Evolutionary conservation across 352 stramenopile genomes (phyloP).

Genomic region (Phytophthora chlamydospora): DNA sequence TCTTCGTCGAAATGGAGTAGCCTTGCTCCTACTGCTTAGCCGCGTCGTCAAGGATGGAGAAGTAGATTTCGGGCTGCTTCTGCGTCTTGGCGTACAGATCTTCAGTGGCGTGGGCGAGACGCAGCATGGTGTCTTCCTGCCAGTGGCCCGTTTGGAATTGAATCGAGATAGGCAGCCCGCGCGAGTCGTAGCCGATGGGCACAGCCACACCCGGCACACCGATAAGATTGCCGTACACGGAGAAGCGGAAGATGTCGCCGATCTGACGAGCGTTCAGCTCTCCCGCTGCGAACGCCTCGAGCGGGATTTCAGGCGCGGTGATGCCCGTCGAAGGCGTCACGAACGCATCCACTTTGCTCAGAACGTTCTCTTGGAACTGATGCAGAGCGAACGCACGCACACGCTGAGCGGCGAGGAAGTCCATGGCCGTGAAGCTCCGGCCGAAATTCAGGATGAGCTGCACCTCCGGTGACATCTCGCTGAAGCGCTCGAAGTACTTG

Average conservation of each 20-base stretch:
- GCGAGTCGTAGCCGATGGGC: slow-evolving; percentile 70
- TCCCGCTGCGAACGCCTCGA: slow-evolving; percentile 47
- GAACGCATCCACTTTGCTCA: slow-evolving; percentile 90
- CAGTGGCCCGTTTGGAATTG: slow-evolving; percentile 83
- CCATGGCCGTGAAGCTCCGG: slow-evolving; percentile 65
- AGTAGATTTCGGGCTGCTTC: slow-evolving; percentile 66
- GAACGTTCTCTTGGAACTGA: slow-evolving; percentile 74
- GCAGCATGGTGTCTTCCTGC: slow-evolving; percentile 74
- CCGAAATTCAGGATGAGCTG: slow-evolving; percentile 77
- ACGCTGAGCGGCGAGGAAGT: slow-evolving; percentile 88
- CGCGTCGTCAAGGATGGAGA: slow-evolving; percentile 65
- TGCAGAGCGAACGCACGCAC: slow-evolving; percentile 83
- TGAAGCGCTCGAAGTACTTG: slow-evolving; percentile 64
- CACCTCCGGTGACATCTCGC: slow-evolving; percentile 71
- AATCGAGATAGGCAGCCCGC: slow-evolving; percentile 74
- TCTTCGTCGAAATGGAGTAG: no score
- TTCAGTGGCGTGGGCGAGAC: slow-evolving; percentile 66
- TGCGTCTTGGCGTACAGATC: slow-evolving; percentile 44
- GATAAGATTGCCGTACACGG: slow-evolving; percentile 87
- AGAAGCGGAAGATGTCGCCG: slow-evolving; percentile 80
- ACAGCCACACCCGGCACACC: slow-evolving; percentile 83
- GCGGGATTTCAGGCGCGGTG: slow-evolving; percentile 71
- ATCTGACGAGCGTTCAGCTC: slow-evolving; percentile 67
- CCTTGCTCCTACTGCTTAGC: slow-evolving; percentile 13
- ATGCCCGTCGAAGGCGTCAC: slow-evolving; percentile 85